Evolutionary conservation across 176 grass and related monocot genomes (phyloP).

Genomic region (Pontederia paniculata): DNA sequence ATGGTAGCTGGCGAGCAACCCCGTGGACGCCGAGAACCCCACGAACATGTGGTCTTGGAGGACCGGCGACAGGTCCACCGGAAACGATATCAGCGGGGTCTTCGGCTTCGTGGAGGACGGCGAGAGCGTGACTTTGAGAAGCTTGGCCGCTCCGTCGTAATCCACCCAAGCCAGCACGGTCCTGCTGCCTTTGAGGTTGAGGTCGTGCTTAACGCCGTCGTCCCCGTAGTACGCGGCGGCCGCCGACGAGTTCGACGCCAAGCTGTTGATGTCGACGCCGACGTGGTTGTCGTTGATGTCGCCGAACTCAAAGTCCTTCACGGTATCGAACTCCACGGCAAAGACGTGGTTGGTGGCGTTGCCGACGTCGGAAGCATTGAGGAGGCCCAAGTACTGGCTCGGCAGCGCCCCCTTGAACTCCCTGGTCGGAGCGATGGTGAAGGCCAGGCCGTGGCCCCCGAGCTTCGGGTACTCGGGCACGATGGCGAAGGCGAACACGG

Average conservation of each 20-base stretch:
- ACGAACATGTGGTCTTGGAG: constrained; percentile 31
- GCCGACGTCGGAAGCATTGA: constrained; percentile 28
- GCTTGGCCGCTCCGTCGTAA: constrained; percentile 27
- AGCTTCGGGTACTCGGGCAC: constrained; percentile 27
- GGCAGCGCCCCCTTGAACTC: constrained; percentile 8
- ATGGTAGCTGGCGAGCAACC: constrained; percentile 40
- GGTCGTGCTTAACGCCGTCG: neutral
- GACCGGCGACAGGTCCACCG: constrained; percentile 28
- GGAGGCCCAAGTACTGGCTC: constrained; percentile 36
- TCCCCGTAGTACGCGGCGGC: neutral
- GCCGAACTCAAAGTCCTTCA: constrained; percentile 12
- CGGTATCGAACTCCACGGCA: constrained; percentile 68
- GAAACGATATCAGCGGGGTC: constrained; percentile 17
- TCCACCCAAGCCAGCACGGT: constrained; percentile 50
- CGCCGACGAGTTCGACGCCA: constrained; percentile 2
- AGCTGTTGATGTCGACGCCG: constrained; percentile 42
- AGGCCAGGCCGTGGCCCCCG: constrained; percentile 51
- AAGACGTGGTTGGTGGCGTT: constrained; percentile 16
- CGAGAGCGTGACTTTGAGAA: constrained; percentile 37
- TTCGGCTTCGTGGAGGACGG: constrained; percentile 17
- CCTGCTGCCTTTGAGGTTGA: constrained; percentile 17
- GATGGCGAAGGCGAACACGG: constrained; percentile 49
- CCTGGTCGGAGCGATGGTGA: constrained; percentile 33
- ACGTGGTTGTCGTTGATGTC: constrained; percentile 58
- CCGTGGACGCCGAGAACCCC: constrained; percentile 55